Evolutionary conservation across 371 early-diverging fungal species (phyloP).

Genomic region (Amoeboaphelidium occidentale): DNA sequence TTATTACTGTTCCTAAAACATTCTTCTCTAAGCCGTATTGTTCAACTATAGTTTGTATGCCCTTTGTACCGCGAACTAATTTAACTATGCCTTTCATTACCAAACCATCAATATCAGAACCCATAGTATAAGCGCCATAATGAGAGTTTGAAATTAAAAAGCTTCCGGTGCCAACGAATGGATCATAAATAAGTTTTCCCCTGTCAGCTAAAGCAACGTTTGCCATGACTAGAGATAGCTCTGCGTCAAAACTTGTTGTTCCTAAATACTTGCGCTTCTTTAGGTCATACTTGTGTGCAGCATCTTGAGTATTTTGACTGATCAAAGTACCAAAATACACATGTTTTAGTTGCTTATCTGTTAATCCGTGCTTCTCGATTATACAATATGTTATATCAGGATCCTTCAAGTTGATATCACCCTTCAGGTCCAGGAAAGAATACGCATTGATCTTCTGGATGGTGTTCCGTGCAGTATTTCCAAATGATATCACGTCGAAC

Average conservation of each 20-base stretch:
- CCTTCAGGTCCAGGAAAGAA: too few species aligned
- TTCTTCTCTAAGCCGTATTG: slow-evolving; percentile 49
- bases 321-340: too few species aligned
- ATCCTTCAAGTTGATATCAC: too few species aligned
- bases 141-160: slow-evolving; percentile 73
- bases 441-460: too few species aligned
- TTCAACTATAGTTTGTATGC: slow-evolving; percentile 40
- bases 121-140: slow-evolving; percentile 73
- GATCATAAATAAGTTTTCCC: slow-evolving; percentile 71
- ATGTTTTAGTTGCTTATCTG: too few species aligned
- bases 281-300: too few species aligned
- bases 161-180: slow-evolving; percentile 91
- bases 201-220: slow-evolving; percentile 59
- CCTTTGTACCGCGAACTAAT: not conserved
- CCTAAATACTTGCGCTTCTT: slow-evolving; percentile 84
- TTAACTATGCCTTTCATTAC: slow-evolving; percentile 68
- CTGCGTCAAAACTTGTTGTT: slow-evolving; percentile 92
- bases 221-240: slow-evolving; percentile 81
- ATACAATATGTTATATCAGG: too few species aligned
- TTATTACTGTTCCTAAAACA: slow-evolving; percentile 55
- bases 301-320: too few species aligned
- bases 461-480: too few species aligned
- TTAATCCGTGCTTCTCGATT: too few species aligned
- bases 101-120: slow-evolving; percentile 89
- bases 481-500: too few species aligned